Evolutionary conservation across 805 yeast genomes (phyloP), one percentile per base, ranked within the genome.

Genomic region (Candida rishiriensis): DNA sequence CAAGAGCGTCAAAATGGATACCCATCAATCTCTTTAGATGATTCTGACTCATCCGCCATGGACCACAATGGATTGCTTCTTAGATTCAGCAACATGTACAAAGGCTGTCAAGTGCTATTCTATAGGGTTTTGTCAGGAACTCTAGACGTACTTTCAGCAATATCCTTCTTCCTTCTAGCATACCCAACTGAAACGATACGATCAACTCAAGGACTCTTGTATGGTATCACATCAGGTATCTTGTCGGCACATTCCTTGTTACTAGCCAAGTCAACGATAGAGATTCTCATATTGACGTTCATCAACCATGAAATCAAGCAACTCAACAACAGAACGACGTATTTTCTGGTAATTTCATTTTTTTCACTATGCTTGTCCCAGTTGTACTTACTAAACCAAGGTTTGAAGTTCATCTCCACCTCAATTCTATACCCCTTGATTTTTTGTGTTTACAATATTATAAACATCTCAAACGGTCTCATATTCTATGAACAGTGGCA

Each of bases 161-260:
- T 36, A 21, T 39, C 36, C 36, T n/a, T 16, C 13, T 29, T 26
- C 6, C 41, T 53, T 8, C 53, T 52, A 32, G 34, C 47, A 4
- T 43, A 46, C 33, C 38, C 54, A 13, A 29, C 33, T 16, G 51
- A 42, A 10, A 36, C 44, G 32, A 40, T 59, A 40, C 44, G 54
- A 29, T 66, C 71, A 42, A 46, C 69, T 10, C 76, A 74, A 51
- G 96, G 96, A 1, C 58, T 79, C 5, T 59, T 76, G 11, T 84
- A 72, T 60, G 96, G 96, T 1, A 56, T 79, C 15, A 68, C 80
- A 4, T 78, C 88, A 38, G 96, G 96, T 2, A 77, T 82, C 0
- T 68, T 88, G 38, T 85, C 95, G 0, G 96, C 96, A 0, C 95
- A 87, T 59, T 85, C 96, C 2, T 72, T 89, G 40, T 70, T 89